These are phyloP conservation scores for Paracoccidioides lutzii DNA, from an alignment of 2,329 filamentous ascomycete genomes.

Conservation along the genomic window DNA sequence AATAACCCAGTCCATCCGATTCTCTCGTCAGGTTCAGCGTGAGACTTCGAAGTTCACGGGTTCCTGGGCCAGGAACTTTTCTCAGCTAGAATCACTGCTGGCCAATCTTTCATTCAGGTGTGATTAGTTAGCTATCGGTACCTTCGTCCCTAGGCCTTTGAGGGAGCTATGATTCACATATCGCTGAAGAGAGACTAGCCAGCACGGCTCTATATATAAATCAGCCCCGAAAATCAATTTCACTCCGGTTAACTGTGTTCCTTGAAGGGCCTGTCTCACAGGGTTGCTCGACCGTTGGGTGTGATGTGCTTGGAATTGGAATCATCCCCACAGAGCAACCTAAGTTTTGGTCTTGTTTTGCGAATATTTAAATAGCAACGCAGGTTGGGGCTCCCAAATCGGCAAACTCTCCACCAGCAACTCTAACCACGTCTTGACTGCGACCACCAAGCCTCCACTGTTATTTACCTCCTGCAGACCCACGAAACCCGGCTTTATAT, in stretches of 20 bases:
- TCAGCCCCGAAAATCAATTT: background rate
- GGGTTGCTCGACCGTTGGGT: background rate
- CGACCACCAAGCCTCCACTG: background rate
- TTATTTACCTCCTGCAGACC: background rate
- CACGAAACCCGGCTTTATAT: background rate
- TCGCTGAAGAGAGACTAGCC: background rate
- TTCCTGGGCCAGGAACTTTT: background rate
- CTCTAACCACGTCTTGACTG: background rate
- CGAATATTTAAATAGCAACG: background rate
- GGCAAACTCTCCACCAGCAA: background rate
- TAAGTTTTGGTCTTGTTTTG: background rate
- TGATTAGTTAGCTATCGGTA: background rate
- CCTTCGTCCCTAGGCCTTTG: background rate
- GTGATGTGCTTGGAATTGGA: slow-evolving; percentile 1
- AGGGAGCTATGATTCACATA: slow-evolving; percentile 2
- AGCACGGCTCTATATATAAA: background rate
- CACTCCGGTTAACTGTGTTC: background rate
- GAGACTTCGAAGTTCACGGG: slow-evolving; percentile 1
- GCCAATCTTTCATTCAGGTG: background rate
- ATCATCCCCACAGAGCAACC: background rate
- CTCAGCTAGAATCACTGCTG: background rate
- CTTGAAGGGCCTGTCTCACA: background rate
- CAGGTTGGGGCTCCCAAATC: background rate
- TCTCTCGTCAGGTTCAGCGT: background rate
- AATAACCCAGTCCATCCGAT: background rate